Evolutionary conservation across 257 asterid species (phyloP), one percentile per base, ranked within the genome.

Genomic region (Capsicum chinense): DNA sequence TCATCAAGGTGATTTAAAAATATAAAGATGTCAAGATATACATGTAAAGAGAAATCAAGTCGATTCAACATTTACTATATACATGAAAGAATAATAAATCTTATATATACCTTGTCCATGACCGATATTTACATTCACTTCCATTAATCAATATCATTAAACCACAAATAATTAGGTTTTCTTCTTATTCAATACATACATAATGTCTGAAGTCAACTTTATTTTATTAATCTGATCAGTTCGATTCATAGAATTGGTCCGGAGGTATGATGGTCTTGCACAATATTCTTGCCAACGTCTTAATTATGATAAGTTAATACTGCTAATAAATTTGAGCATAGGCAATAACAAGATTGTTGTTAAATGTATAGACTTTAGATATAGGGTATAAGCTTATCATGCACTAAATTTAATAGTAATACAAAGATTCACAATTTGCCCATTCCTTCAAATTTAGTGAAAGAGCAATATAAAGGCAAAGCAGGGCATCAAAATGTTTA

Each of bases 401-500:
- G 13, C 5, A 37, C 26, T 58, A 58, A 58, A 58, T 67, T 35
- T 6, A 37, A 1, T 37, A 10, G 15, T 69, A 69, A 16, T 69
- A 16, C 8, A 17, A 69, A 42, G 79, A 69, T 4, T 68, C 26
- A 67, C 76, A 15, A 39, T 68, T 68, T n/a, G 14, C 26, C 26
- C 26, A 0, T 60, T n/a, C 3, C 35, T 12, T 60, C 21, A 69
- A 69, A 69, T 69, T 69, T 69, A 69, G 79, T 69, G 79, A 69
- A 66, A 71, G 58, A 16, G 15, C 58, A 71, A 48, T 48, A 76
- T 76, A 26, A 76, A 76, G 81, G 3, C 50, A 78, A 78, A 78
- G 82, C 54, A 54, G 82, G 64, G 33, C 82, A 54, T 78, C 64
- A 14, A 19, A 33, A 13, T 74, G 81, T 74, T 50, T 74, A 12